A percentile compares a stretch with the other conserved stretches of the same genome.
Evolutionary conservation across 805 yeast genomes (phyloP).

Genomic region (Candida montana): DNA sequence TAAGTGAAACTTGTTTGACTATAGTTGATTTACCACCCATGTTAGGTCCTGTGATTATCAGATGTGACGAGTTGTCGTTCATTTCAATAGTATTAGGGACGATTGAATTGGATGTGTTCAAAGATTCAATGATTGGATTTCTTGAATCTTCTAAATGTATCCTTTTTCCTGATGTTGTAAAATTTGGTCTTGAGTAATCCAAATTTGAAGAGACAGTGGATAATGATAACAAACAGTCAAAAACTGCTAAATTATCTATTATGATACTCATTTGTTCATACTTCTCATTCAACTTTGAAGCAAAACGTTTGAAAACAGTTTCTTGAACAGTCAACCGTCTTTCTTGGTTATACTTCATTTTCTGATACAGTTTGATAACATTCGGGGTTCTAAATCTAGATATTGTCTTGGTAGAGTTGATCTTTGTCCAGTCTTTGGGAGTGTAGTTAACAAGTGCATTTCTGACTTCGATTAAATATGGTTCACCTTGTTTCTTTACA

Average conservation of each 20-base stretch:
- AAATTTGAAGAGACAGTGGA: conserved; percentile 62
- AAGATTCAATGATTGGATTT: conserved; percentile 80
- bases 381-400: conserved; percentile 70
- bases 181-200: conserved; percentile 57
- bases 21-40: conserved; percentile 98
- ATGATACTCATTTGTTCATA: conserved; percentile 44
- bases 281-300: conserved; percentile 37
- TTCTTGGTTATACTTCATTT: conserved; percentile 57
- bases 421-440: conserved; percentile 75
- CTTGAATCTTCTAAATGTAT: conserved; percentile 61
- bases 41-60: conserved; percentile 90
- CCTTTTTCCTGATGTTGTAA: conserved; percentile 40
- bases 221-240: conserved; percentile 72
- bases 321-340: conserved; percentile 24
- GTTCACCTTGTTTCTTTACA: conserved; percentile 54
- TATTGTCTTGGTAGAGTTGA: conserved; percentile 61
- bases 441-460: conserved; percentile 45
- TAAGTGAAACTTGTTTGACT: conserved; percentile 83
- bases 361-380: conserved; percentile 44
- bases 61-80: conserved; percentile 54
- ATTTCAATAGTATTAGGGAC: conserved; percentile 83
- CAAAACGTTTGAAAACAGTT: conserved; percentile 43
- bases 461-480: conserved; percentile 72
- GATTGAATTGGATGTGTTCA: conserved; percentile 23
- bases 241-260: conserved; percentile 48